phyloP scores from a whole-genome alignment of 1,139 yeast species.

The Petasospora rhodanensis region DNA sequence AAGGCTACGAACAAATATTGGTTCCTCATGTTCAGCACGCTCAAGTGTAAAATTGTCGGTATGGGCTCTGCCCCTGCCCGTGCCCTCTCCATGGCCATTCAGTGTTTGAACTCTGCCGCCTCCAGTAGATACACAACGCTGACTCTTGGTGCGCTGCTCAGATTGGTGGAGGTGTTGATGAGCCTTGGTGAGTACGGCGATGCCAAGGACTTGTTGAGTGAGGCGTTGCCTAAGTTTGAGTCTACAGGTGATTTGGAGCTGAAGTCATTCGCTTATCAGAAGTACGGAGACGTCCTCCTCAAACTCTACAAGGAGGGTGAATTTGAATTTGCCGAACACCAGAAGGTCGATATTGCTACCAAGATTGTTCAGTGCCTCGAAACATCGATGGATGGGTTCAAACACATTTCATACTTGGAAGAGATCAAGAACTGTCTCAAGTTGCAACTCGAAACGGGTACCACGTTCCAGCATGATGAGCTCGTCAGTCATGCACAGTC shows the following conservation, averaged over 20 bases:
- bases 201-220: conserved; percentile 32
- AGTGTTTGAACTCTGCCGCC: conserved; percentile 40
- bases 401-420: conserved; percentile 32
- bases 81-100: conserved; percentile 41
- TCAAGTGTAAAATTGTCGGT: conserved; percentile 40
- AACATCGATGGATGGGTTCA: conserved; percentile 42
- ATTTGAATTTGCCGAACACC: conserved; percentile 2
- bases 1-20: conserved; percentile 35
- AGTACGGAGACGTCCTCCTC: conserved; percentile 31
- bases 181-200: conserved; percentile 36
- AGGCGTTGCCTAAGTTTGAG: conserved; percentile 39
- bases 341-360: conserved; percentile 12
- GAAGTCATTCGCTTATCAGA: conserved; percentile 36
- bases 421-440: conserved; percentile 32
- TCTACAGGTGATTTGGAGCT: conserved; percentile 34
- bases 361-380: conserved; percentile 36
- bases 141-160: conserved; percentile 38
- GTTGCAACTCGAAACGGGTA: conserved; percentile 26
- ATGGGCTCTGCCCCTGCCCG: conserved; percentile 36
- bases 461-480: conserved; percentile 27
- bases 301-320: conserved; percentile 7
- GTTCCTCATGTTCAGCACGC: conserved; percentile 39
- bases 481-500: conserved; percentile 29
- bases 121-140: conserved; percentile 38
- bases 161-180: conserved; percentile 37